Conservation (phyloP, 345 rosid genomes). For the Brassica incana region DNA sequence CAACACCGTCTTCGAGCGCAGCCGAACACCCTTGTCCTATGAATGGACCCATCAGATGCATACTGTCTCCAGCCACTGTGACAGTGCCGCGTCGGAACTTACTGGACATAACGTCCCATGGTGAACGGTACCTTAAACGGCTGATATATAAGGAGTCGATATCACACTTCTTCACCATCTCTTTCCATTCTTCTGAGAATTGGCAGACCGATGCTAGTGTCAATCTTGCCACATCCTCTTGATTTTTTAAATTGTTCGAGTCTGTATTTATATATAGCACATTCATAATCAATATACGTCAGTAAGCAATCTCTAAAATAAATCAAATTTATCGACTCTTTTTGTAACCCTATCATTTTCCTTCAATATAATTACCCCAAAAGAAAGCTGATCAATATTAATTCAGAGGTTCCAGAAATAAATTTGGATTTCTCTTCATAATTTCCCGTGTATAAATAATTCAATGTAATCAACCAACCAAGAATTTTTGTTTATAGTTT, state of each 20-base stretch:
- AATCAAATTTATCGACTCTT: background rate
- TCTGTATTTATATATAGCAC: conserved; percentile 4
- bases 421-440: background rate
- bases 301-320: background rate
- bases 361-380: background rate
- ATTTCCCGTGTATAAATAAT: background rate
- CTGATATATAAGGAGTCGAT: conserved; percentile 33
- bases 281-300: background rate
- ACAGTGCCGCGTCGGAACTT: conserved; percentile 42
- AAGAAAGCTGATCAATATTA: background rate
- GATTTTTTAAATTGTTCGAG: conserved; percentile 14
- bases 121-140: conserved; percentile 45
- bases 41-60: conserved; percentile 60
- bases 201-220: conserved; percentile 32
- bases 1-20: conserved; percentile 52
- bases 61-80: conserved; percentile 55
- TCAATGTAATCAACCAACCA: background rate
- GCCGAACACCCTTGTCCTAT: conserved; percentile 55
- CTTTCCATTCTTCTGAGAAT: conserved; percentile 41
- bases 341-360: background rate
- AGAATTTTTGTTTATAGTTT: background rate
- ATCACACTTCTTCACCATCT: conserved; percentile 47
- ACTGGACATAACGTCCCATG: conserved; percentile 42
- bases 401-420: background rate
- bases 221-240: conserved; percentile 33